Conservation (phyloP, 2,329 filamentous ascomycete species). For the Scopulariopsis brevicaulis region DNA sequence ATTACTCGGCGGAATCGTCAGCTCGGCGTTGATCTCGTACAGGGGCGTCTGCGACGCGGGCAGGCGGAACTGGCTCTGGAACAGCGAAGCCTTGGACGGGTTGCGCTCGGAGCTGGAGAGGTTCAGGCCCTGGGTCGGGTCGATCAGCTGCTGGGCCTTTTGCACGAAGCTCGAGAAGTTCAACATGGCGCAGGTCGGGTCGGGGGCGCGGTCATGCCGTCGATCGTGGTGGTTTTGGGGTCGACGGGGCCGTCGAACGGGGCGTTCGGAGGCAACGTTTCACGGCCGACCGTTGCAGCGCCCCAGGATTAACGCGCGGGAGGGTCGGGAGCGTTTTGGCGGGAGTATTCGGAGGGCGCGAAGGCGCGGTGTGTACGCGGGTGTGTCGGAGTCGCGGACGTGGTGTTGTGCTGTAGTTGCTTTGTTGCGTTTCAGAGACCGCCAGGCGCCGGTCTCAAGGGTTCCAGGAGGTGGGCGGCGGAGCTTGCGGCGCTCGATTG, state of each 20-base stretch:
- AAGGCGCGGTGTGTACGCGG: too few species aligned
- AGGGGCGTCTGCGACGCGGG: slow-evolving; percentile 85
- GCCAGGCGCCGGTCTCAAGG: background rate
- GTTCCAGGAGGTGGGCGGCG: background rate
- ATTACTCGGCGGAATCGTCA: slow-evolving; percentile 71
- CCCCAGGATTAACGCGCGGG: background rate
- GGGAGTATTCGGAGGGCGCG: background rate
- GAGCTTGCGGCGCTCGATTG: background rate
- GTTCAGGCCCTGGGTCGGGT: slow-evolving; percentile 67
- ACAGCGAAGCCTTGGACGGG: slow-evolving; percentile 84
- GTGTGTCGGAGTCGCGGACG: too few species aligned
- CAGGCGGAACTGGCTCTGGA: slow-evolving; percentile 92
- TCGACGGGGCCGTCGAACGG: slow-evolving; percentile 6
- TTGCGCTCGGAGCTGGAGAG: slow-evolving; percentile 65
- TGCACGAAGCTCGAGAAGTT: slow-evolving; percentile 73
- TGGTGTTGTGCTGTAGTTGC: too few species aligned
- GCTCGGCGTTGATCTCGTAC: slow-evolving; percentile 92
- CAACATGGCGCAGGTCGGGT: slow-evolving; percentile 36
- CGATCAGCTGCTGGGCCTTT: slow-evolving; percentile 91
- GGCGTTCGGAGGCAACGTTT: slow-evolving; percentile 1
- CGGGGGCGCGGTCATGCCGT: slow-evolving; percentile 8
- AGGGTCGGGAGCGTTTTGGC: background rate
- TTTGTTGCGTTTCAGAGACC: background rate
- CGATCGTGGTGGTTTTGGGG: slow-evolving; percentile 2
- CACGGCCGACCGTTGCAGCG: background rate